A percentile compares a stretch with the other conserved stretches of the same genome.
Conservation (phyloP, 305 asterid species). For the Fraxinus paxiana region DNA sequence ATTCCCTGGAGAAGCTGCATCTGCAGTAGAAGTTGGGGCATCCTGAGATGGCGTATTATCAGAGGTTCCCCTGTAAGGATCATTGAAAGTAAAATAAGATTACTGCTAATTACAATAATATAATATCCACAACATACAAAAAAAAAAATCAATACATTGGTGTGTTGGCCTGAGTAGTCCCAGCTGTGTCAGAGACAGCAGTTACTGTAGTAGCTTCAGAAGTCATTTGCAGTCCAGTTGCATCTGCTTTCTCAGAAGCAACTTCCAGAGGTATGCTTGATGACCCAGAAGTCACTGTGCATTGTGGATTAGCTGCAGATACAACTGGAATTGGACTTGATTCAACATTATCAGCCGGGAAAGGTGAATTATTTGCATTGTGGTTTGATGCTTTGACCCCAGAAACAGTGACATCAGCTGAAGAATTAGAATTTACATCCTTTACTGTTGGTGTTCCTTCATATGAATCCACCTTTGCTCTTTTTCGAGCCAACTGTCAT, state of each 20-base stretch:
- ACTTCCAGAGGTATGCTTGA: conserved; percentile 42
- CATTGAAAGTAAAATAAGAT: conserved; percentile 22
- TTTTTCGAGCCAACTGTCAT: conserved; percentile 73
- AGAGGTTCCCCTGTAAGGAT: conserved; percentile 41
- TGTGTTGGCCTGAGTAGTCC: conserved; percentile 28
- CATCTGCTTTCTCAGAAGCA: conserved; percentile 38
- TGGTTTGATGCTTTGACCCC: conserved; percentile 42
- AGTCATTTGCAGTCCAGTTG: conserved; percentile 35
- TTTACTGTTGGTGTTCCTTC: conserved; percentile 38
- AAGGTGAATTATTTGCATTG: conserved; percentile 34
- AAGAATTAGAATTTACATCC: conserved; percentile 34
- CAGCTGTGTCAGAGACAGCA: conserved; percentile 36
- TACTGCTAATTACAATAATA: conserved; percentile 20
- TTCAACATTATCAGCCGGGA: conserved; percentile 32
- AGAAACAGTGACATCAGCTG: conserved; percentile 42
- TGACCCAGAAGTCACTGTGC: conserved; percentile 38
- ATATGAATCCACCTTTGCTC: conserved; percentile 29
- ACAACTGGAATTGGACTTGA: conserved; percentile 57
- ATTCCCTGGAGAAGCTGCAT: conserved; percentile 34
- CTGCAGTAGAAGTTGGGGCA: conserved; percentile 36
- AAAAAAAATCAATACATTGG: conserved; percentile 41
- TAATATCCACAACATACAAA: conserved; percentile 1
- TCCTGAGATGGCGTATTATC: conserved; percentile 42
- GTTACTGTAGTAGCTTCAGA: conserved; percentile 33
- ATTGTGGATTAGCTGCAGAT: conserved; percentile 42